phyloP scores from a whole-genome alignment of 495 filamentous ascomycete genomes.

The Apodospora peruviana region DNA sequence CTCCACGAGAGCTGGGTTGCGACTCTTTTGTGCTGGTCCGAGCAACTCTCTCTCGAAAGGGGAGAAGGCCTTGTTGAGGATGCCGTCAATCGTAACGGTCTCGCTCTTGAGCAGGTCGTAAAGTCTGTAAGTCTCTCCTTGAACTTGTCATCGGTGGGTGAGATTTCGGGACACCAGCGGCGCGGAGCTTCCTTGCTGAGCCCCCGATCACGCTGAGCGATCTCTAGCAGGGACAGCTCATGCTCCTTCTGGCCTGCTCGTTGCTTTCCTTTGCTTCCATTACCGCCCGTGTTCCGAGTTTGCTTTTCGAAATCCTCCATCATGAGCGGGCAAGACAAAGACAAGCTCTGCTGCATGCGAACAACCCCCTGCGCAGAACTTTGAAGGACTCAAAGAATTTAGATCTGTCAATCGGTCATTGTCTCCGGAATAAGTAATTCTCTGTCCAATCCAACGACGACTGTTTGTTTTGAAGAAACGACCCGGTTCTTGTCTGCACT shows the following conservation, averaged over 20 bases:
- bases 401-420: no score
- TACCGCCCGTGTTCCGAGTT: neutral
- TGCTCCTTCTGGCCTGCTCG: neutral
- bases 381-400: no score
- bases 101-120: slow-evolving; percentile 2
- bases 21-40: slow-evolving; percentile 4
- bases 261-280: neutral
- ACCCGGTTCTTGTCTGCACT: no score
- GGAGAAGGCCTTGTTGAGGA: slow-evolving; percentile 12
- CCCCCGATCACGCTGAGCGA: slow-evolving; percentile 1
- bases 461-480: no score
- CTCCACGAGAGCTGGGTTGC: slow-evolving; percentile 8
- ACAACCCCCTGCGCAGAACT: no score
- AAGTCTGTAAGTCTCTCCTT: slow-evolving; percentile 4
- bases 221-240: neutral
- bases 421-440: slow-evolving; percentile 8
- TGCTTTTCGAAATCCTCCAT: neutral
- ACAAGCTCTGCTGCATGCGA: slow-evolving; percentile 8
- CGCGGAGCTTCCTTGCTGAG: neutral
- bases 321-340: neutral
- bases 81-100: slow-evolving; percentile 2
- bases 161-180: slow-evolving; percentile 14
- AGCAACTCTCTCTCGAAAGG: slow-evolving; percentile 14
- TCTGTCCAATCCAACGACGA: no score
- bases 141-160: neutral